These are phyloP conservation scores for Salvia sclarea DNA, from an alignment of 305 asterid genomes.

Conservation along the genomic window DNA sequence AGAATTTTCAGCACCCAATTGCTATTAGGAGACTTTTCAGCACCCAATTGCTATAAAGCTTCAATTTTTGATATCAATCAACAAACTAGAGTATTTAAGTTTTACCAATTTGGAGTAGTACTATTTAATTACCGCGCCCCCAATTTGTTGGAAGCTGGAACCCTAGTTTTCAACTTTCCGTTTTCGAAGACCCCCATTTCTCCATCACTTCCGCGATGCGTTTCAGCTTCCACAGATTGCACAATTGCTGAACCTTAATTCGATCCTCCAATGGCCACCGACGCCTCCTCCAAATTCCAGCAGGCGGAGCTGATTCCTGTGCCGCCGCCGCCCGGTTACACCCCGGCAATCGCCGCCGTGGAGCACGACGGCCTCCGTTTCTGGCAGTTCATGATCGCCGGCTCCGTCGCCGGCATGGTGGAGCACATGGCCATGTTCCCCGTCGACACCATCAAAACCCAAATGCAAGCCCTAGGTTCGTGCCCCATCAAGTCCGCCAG, in stretches of 20 bases:
- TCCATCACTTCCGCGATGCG: not conserved
- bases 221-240: not conserved
- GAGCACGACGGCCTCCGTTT: slow-evolving; percentile 84
- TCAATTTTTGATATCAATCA: not conserved
- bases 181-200: not conserved
- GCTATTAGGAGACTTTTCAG: not conserved
- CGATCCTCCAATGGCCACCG: slow-evolving; percentile 51
- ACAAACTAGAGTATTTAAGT: not conserved
- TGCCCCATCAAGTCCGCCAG: slow-evolving; percentile 80
- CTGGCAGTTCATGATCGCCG: slow-evolving; percentile 93
- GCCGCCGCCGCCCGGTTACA: slow-evolving; percentile 55
- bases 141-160: slow-evolving; percentile 31
- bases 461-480: slow-evolving; percentile 88
- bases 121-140: slow-evolving; percentile 1
- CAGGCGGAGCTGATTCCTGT: slow-evolving; percentile 61
- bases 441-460: slow-evolving; percentile 86
- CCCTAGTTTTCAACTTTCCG: slow-evolving; percentile 35
- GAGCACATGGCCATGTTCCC: slow-evolving; percentile 99
- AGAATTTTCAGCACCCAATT: not conserved
- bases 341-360: slow-evolving; percentile 40
- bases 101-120: not conserved
- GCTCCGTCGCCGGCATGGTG: slow-evolving; percentile 86
- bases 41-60: not conserved
- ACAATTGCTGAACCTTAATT: slow-evolving; percentile 18
- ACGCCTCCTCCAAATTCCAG: slow-evolving; percentile 66